These are phyloP conservation scores for Apiotrichum montevideense DNA, from an alignment of 1,284 basidiomycete species.

Conservation along the genomic window DNA sequence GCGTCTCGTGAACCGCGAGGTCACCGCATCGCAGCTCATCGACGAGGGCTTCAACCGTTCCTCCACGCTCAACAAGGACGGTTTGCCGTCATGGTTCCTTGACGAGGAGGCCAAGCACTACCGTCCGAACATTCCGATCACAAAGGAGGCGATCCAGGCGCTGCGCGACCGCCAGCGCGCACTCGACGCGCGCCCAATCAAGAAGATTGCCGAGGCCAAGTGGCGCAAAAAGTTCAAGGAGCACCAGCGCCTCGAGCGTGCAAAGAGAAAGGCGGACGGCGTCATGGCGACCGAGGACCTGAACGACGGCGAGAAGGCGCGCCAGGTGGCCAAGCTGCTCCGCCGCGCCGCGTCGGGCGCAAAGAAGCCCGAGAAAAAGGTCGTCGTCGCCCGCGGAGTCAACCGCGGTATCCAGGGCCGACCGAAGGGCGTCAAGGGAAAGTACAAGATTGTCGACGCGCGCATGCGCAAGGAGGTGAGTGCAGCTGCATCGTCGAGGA, in stretches of 20 bases:
- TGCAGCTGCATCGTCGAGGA: neutral
- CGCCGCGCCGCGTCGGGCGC: conserved; percentile 61
- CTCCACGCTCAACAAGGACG: conserved; percentile 85
- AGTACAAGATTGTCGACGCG: conserved; percentile 82
- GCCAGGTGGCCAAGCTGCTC: conserved; percentile 88
- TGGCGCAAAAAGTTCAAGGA: conserved; percentile 93
- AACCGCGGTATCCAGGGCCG: conserved; percentile 87
- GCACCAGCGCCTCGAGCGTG: conserved; percentile 77
- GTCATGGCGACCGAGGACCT: conserved; percentile 85
- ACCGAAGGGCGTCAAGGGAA: conserved; percentile 91
- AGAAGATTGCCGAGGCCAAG: conserved; percentile 98
- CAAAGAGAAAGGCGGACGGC: conserved; percentile 93
- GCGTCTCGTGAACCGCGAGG: conserved; percentile 84
- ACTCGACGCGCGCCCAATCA: conserved; percentile 94
- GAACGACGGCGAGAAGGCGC: conserved; percentile 89
- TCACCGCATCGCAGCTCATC: conserved; percentile 79
- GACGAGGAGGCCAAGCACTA: conserved; percentile 93
- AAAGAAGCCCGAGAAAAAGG: conserved; percentile 60
- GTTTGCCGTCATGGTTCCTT: conserved; percentile 90
- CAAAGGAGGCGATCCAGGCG: conserved; percentile 86
- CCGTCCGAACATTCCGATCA: conserved; percentile 90
- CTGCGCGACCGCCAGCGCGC: conserved; percentile 87
- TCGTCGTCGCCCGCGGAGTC: conserved; percentile 86
- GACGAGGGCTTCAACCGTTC: conserved; percentile 96
- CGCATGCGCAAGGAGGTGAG: conserved; percentile 45